A percentile compares a stretch with the other conserved stretches of the same genome.
Conservation (phyloP, 1,284 basidiomycete genomes). For the Fomitopsis betulina region DNA sequence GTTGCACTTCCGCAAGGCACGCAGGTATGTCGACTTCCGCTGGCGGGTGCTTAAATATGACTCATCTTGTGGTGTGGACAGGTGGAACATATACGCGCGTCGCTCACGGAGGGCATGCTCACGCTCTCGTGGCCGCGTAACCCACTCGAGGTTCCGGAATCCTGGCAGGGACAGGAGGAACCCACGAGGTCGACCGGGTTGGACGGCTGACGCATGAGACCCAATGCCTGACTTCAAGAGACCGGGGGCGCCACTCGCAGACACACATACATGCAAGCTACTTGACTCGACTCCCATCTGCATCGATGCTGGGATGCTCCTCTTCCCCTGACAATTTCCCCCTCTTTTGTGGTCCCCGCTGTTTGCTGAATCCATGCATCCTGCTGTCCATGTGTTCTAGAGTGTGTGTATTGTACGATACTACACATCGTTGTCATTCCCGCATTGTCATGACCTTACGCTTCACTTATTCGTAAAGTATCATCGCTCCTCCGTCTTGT, state of each 20-base stretch:
- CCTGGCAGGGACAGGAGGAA: not conserved
- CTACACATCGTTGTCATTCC: not conserved
- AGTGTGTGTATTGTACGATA: not conserved
- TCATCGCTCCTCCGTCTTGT: not conserved
- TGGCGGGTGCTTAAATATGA: not conserved
- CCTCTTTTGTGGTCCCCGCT: not conserved
- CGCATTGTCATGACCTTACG: not conserved
- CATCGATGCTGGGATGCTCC: not conserved
- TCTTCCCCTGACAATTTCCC: too few relatives aligned
- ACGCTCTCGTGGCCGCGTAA: conserved; percentile 22
- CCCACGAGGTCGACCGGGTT: not conserved
- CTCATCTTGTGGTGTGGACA: conserved; percentile 1
- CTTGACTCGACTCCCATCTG: not conserved
- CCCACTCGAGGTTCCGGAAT: conserved; percentile 3
- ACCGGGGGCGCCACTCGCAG: too few relatives aligned
- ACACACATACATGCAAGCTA: not conserved
- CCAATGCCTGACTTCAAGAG: too few relatives aligned
- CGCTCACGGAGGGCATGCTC: conserved; percentile 21
- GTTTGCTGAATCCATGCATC: too few relatives aligned
- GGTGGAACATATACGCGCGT: conserved; percentile 19
- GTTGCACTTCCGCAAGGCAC: conserved; percentile 41
- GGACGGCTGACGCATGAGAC: not conserved
- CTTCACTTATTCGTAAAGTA: not conserved
- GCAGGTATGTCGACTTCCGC: conserved; percentile 34
- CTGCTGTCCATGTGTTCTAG: too few relatives aligned